phyloP scores from a whole-genome alignment of 768 basidiomycete genomes.

The Naganishia onofrii region DNA sequence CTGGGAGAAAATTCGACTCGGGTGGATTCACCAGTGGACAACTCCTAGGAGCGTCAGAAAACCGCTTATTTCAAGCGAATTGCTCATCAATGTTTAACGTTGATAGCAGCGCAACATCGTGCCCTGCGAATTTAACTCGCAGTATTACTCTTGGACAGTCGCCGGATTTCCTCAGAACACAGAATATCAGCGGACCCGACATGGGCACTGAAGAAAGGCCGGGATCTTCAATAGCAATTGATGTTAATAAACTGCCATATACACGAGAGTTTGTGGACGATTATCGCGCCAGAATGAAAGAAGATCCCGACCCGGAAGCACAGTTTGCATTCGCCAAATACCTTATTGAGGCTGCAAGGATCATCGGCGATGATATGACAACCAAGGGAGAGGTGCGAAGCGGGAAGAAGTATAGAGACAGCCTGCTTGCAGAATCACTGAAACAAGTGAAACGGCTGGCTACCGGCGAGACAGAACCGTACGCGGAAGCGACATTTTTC shows the following conservation, averaged over 20 bases:
- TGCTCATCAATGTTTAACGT: too few relatives aligned
- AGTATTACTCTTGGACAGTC: too few relatives aligned
- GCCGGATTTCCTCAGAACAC: too few relatives aligned
- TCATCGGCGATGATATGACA: conserved; percentile 61
- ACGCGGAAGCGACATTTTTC: conserved; percentile 97
- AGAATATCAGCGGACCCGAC: too few relatives aligned
- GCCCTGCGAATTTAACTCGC: too few relatives aligned
- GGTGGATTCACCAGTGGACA: too few relatives aligned
- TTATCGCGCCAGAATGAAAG: conserved; percentile 94
- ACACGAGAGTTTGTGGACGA: conserved; percentile 97
- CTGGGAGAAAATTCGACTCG: too few relatives aligned
- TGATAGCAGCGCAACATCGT: too few relatives aligned
- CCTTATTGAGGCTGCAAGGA: conserved; percentile 92
- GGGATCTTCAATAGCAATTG: conserved; percentile 46
- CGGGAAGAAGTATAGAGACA: conserved; percentile 85
- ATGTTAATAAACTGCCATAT: conserved; percentile 61
- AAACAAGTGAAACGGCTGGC: conserved; percentile 90
- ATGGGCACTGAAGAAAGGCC: too few relatives aligned
- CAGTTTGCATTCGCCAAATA: conserved; percentile 99
- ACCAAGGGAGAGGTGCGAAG: conserved; percentile 56
- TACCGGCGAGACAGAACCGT: conserved; percentile 66
- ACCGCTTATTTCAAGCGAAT: too few relatives aligned
- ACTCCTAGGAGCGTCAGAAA: too few relatives aligned
- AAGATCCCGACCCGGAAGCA: conserved; percentile 95
- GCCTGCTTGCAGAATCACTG: conserved; percentile 79